A percentile compares a stretch with the other conserved stretches of the same genome.
Conservation (phyloP, 495 filamentous ascomycete genomes). For the Trichoderma parareesei region DNA sequence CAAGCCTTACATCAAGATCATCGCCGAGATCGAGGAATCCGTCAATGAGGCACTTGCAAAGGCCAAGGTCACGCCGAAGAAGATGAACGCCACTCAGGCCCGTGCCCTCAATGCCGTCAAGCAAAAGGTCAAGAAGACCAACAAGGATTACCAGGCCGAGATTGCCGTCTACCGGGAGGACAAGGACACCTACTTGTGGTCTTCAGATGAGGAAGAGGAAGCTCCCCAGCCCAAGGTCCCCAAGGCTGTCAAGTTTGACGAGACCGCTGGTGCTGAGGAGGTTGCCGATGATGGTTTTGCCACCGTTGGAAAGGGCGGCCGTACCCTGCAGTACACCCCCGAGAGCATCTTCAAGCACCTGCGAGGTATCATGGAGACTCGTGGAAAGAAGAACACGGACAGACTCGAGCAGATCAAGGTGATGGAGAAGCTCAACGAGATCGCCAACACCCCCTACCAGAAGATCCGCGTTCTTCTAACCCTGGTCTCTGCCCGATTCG, state of each 20-base stretch:
- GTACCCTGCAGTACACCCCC: slow-evolving; percentile 79
- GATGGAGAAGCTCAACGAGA: slow-evolving; percentile 92
- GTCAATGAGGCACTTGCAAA: slow-evolving; percentile 90
- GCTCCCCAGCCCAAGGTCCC: slow-evolving; percentile 36
- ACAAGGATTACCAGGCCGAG: slow-evolving; percentile 83
- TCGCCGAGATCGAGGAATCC: slow-evolving; percentile 90
- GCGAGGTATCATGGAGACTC: slow-evolving; percentile 81
- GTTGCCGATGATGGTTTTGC: slow-evolving; percentile 78
- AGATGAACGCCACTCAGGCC: slow-evolving; percentile 95
- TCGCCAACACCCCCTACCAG: slow-evolving; percentile 85
- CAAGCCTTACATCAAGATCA: slow-evolving; percentile 83
- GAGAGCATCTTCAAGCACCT: slow-evolving; percentile 98
- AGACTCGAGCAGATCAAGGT: slow-evolving; percentile 86
- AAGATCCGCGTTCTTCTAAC: slow-evolving; percentile 87
- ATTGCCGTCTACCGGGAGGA: slow-evolving; percentile 81
- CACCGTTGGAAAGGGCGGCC: slow-evolving; percentile 78
- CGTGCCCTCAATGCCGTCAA: slow-evolving; percentile 93
- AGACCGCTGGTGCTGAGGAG: slow-evolving; percentile 31
- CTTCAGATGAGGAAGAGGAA: slow-evolving; percentile 58
- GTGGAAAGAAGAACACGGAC: slow-evolving; percentile 98
- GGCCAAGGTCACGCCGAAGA: slow-evolving; percentile 92
- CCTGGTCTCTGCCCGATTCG: slow-evolving; percentile 88
- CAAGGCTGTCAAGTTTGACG: slow-evolving; percentile 36
- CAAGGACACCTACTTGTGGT: slow-evolving; percentile 80
- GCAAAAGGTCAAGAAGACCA: slow-evolving; percentile 96